Evolutionary conservation across 1,139 yeast genomes (phyloP).

Genomic region (Sugiyamaella paludigena): DNA sequence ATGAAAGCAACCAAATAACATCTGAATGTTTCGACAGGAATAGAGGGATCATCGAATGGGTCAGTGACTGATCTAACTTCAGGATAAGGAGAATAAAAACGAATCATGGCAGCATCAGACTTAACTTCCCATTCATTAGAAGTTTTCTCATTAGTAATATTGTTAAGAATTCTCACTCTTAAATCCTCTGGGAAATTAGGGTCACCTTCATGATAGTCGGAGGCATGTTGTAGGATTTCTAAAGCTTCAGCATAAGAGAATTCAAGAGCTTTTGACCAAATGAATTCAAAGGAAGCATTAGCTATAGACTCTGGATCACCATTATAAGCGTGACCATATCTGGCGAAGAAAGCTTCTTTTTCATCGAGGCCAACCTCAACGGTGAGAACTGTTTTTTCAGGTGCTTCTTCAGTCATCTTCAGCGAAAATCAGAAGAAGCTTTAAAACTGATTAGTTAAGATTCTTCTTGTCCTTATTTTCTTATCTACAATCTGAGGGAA

Average conservation of each 20-base stretch:
- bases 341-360: slow-evolving; percentile 12
- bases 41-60: slow-evolving; percentile 48
- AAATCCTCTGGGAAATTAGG: slow-evolving; percentile 46
- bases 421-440: too few relatives aligned
- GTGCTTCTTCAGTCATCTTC: neutral
- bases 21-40: slow-evolving; percentile 49
- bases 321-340: slow-evolving; percentile 11
- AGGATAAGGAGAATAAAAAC: slow-evolving; percentile 51
- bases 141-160: slow-evolving; percentile 1
- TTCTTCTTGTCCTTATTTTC: too few relatives aligned
- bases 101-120: slow-evolving; percentile 47
- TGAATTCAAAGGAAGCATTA: slow-evolving; percentile 5
- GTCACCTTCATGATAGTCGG: slow-evolving; percentile 47
- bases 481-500: too few relatives aligned
- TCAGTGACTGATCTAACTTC: slow-evolving; percentile 50
- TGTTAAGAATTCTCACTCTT: neutral
- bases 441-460: too few relatives aligned
- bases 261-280: slow-evolving; percentile 10
- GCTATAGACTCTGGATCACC: slow-evolving; percentile 6
- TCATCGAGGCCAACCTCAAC: slow-evolving; percentile 8
- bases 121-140: slow-evolving; percentile 30
- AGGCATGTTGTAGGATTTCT: slow-evolving; percentile 41
- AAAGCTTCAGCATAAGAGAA: slow-evolving; percentile 44
- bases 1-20: slow-evolving; percentile 53
- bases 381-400: slow-evolving; percentile 1